Base-by-base conservation (phyloP, 2,329 filamentous ascomycete species). In the Cladosporium sp. region DNA sequence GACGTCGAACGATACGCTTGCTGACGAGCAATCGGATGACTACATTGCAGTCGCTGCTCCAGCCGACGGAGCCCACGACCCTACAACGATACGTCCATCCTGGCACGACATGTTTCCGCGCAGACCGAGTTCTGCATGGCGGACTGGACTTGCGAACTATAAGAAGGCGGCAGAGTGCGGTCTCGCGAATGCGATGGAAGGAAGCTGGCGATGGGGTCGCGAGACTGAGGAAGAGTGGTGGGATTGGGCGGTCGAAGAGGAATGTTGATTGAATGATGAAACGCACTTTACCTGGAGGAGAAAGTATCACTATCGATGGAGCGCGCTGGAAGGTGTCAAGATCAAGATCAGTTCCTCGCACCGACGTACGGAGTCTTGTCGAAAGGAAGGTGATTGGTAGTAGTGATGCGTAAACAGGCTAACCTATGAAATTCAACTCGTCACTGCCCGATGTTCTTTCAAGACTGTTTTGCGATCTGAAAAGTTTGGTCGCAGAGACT, bases 181-280 rank as follows among this genome's bases (percentile, higher is more conserved):
- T n/a, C 38, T 39, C n/a, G 20, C 34, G 2, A 19, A 34, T 3
- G 34, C 34, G 9, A 17, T 28, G 5, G 36, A 30, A 14, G 30
- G 36, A 11, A 49, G 54, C 14, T 56, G 34, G 54, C 28, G 36
- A 9, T 56, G 54, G 54, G 42, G 42, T 7, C 17, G 20, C 9
- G 42, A 56, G 25, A 45, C 17, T 7, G 54, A 47, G 3, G 54
- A 56, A 11, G 54, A 49, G 28, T 56, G 54, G 54, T 56, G 54
- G 54, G 36, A 49, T 19, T 56, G 54, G 54, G 36, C 42, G 34
- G 54, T 39, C 20, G 54, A 56, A 19, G 54, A 39, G 15, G 54
- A 56, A 9, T 56, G 54, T 19, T 56, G 34, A 56, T n/a, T 17
- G 52, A 17, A 4, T 28, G 15, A 19, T 19, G 15, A 9, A 9